Evolutionary conservation across 2,329 filamentous ascomycete species (phyloP), one percentile per base, ranked within the genome.

Genomic region (Ophiostoma ulmi): DNA sequence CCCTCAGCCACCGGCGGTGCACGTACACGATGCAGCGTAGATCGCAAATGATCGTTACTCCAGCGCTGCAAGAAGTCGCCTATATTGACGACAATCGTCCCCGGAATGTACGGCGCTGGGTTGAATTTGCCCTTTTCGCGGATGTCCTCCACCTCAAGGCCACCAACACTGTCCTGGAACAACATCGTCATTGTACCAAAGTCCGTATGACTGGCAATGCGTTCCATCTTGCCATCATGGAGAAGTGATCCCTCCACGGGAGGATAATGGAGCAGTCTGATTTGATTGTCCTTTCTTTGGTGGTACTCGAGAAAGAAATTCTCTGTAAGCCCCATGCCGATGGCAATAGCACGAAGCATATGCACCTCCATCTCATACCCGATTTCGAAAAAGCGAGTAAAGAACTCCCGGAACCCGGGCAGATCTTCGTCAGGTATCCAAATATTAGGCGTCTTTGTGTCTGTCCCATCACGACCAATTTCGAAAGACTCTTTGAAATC

Each of bases 231-330:
- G 10, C 48, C 79, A 26, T 76, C 75, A 3, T 72, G 71, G 7
- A 80, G 75, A 41, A 76, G 72, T 26, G 76, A 75, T 4, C 76
- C 76, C 13, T 78, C 75, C 14, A 78, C 74, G 1, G 77, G 75
- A 2, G 80, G 80, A 70, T 80, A 90, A 75, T 90, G 87, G 20
- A 89, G 78, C 36, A 90, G 77, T 1, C 88, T 83, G 11, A 90
- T 79, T 72, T 89, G 87, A 73, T 88, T 87, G 74, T 87, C 84
- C 71, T 84, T 80, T 0, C 84, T 83, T 10, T n/a, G 39, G 76
- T 89, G 87, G 64, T 84, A 76, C 75, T 10, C 75, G 73, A 6
- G 76, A 74, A 63, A 76, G 69, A 35, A 74, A 11, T 72, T 67
- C 10, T 74, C 73, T 3, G 76, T 73, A 1, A 80, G 73, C 2